These are phyloP conservation scores for Barnettozyma botsteinii DNA, from an alignment of 805 yeast genomes.

Conservation along the genomic window DNA sequence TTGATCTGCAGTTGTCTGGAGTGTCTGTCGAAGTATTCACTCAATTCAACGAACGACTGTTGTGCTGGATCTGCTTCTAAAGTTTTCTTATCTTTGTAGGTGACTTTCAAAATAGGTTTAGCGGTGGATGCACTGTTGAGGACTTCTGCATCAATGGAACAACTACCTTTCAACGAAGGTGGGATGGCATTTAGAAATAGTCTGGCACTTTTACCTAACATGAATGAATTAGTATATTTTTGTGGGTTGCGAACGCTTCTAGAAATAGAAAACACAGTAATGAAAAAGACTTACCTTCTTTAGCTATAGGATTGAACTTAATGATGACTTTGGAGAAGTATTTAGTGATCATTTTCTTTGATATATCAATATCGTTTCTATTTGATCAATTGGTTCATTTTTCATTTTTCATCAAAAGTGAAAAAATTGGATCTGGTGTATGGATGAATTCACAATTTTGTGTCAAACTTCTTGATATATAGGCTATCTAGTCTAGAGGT, in stretches of 20 bases:
- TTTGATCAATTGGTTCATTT: background rate
- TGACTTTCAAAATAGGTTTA: slow-evolving; percentile 63
- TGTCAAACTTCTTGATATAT: background rate
- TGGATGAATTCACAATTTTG: background rate
- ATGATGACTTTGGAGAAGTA: slow-evolving; percentile 75
- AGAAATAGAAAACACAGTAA: background rate
- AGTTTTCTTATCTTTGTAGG: slow-evolving; percentile 73
- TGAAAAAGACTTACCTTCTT: slow-evolving; percentile 42
- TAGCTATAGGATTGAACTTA: slow-evolving; percentile 70
- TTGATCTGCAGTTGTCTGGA: slow-evolving; percentile 72
- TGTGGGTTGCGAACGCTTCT: no score
- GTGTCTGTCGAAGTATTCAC: slow-evolving; percentile 68
- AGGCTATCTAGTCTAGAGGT: background rate
- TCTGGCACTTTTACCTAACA: slow-evolving; percentile 67
- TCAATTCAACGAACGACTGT: slow-evolving; percentile 53
- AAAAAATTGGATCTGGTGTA: background rate
- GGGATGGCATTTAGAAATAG: slow-evolving; percentile 77
- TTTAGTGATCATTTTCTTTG: slow-evolving; percentile 75
- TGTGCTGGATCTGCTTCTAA: slow-evolving; percentile 61
- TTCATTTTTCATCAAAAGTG: background rate
- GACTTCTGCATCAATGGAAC: slow-evolving; percentile 61
- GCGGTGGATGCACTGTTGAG: slow-evolving; percentile 40
- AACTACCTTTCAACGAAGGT: slow-evolving; percentile 55
- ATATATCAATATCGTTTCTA: background rate
- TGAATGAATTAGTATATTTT: no score